Conservation (phyloP, 192 early-diverging fungal species). For the Backusella psychrophila region DNA sequence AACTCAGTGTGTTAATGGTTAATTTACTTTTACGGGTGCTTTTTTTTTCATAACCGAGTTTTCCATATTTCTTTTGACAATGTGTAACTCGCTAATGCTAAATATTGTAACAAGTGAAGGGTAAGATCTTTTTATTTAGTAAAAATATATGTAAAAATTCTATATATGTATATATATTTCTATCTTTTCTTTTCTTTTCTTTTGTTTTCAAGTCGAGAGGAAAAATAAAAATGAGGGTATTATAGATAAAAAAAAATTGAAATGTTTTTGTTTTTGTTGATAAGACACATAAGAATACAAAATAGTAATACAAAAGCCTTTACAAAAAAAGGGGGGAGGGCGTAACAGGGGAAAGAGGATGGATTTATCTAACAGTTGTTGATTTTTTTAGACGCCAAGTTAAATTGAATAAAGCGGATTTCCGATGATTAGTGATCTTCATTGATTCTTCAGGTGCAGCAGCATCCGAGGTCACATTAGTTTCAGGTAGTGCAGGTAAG, state of each 20-base stretch:
- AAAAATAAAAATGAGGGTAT: neutral
- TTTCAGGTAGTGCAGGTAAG: neutral
- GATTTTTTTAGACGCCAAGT: constrained; percentile 8
- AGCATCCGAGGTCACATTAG: neutral
- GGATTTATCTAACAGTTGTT: neutral
- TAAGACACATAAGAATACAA: neutral
- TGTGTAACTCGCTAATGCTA: neutral
- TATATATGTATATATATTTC: neutral
- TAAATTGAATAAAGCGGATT: neutral
- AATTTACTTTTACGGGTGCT: neutral
- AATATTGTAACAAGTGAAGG: neutral
- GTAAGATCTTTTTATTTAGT: neutral
- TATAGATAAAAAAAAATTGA: neutral
- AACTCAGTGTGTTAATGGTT: neutral
- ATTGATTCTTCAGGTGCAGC: neutral
- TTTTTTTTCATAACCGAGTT: neutral
- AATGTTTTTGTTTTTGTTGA: neutral
- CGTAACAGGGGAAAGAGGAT: neutral
- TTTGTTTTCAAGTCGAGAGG: neutral
- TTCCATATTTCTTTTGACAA: neutral
- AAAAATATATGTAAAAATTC: neutral
- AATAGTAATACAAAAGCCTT: neutral
- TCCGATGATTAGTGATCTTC: neutral
- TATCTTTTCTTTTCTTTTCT: constrained; percentile 1
- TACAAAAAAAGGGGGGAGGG: neutral